Percentiles rank a stretch among this genome's conserved stretches.
phyloP scores from a whole-genome alignment of 352 stramenopile species.

The Globisporangium uncinulatum region DNA sequence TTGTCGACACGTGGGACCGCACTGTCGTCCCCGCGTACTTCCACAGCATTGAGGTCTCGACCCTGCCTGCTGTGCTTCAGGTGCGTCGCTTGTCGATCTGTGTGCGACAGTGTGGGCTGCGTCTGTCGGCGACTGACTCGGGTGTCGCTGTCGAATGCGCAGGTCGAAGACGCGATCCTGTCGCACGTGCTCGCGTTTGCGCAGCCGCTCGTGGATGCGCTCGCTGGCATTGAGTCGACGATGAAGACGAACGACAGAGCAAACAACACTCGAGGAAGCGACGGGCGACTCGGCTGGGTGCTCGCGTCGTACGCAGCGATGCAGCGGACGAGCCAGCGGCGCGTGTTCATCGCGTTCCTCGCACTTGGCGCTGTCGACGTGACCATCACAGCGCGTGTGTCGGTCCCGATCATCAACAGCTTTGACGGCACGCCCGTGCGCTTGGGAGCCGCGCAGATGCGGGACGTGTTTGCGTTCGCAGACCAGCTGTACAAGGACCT shows the following conservation, averaged over 20 bases:
- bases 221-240: slow-evolving; percentile 5
- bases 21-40: slow-evolving; percentile 51
- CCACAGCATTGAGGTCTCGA: slow-evolving; percentile 53
- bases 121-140: no score
- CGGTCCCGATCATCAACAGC: slow-evolving; percentile 73
- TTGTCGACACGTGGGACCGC: slow-evolving; percentile 44
- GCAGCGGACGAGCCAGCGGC: slow-evolving; percentile 35
- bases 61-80: slow-evolving; percentile 60
- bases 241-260: not conserved
- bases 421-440: slow-evolving; percentile 72
- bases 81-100: slow-evolving; percentile 18
- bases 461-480: slow-evolving; percentile 63
- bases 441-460: slow-evolving; percentile 47
- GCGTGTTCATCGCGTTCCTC: slow-evolving; percentile 59
- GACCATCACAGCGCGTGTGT: slow-evolving; percentile 71
- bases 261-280: no score
- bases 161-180: slow-evolving; percentile 61
- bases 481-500: slow-evolving; percentile 82
- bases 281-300: slow-evolving; percentile 4
- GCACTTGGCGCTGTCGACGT: slow-evolving; percentile 51
- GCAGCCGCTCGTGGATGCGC: slow-evolving; percentile 32
- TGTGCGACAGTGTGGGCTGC: no score
- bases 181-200: slow-evolving; percentile 39
- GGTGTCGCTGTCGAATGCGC: not conserved
- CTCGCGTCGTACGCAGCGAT: slow-evolving; percentile 11